Base-by-base conservation (phyloP, 2,329 filamentous ascomycete species). In the Arthrinium puccinioides region DNA sequence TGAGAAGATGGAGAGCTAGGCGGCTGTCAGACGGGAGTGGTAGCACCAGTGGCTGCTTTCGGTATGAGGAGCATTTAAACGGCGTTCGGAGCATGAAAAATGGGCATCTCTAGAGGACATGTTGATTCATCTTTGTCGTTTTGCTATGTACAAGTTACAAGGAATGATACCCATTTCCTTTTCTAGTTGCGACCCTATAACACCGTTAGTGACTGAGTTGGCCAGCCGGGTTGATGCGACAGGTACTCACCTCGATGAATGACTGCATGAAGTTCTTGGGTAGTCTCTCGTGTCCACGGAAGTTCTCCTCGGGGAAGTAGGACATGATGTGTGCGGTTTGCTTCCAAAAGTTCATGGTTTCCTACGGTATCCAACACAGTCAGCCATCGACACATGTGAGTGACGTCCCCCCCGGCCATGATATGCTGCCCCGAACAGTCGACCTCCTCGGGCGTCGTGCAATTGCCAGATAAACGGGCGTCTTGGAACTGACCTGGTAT, bases 271-370 rank as follows among this genome's bases (percentile, higher is more conserved):
- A 98, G 70, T 78, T 92, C 54, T 79, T 79, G 26, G 90, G 90
- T 64, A 96, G 67, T 60, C 78, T 79, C 52, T 87, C 61, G 72
- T 84, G 62, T 79, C 87, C 71, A 79, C 87, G 67, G 59, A 77
- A 76, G 63, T 74, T 76, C 63, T 97, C 89, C 53, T 81, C 75
- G 59, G 89, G 81, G 75, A 97, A 98, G 67, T 95, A 98, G 54
- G 92, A 88, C 76, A 98, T 87, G 51, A 98, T 76, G 62, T 98
- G 92, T 46, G 85, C 85, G 44, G 89, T 74, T 67, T 98, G 92
- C 68, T 96, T 95, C 92, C 92, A 98, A 74, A 85, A 98, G 70
- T 98, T 98, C 73, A 98, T 79, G 37, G 86, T 98, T 74, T 98
- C 92, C 89, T 96, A 28, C n/a, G n/a, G n/a, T n/a, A n/a, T n/a